Base-by-base conservation (phyloP, 495 filamentous ascomycete species). In the Endocarpon pusillum region DNA sequence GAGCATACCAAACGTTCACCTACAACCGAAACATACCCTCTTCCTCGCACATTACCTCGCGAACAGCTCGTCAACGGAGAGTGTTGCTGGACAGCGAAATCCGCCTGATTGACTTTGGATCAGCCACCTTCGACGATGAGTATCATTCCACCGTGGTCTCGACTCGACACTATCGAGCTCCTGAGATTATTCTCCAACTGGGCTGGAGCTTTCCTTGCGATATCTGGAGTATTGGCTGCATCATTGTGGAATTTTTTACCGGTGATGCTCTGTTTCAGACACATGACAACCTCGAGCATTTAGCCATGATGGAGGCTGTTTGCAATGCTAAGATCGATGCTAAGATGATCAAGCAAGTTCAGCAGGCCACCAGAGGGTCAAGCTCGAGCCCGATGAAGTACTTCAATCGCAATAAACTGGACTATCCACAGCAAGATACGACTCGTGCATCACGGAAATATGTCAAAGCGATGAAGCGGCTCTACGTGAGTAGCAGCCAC, bases 231-330 rank as follows among this genome's bases (percentile, higher is more conserved):
- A 94, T 97, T 33, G 91, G 91, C 4, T 97, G 89, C 45, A 97
- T 97, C 40, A 58, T 97, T 26, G 91, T 97, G n/a, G 89, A 97
- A 44, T 97, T 96, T 55, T 97, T 83, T 51, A 97, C 91, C 2
- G 89, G 91, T 3, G 91, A 97, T 55, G 89, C 91, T 12, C 61
- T 97, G 2, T 97, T 97, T 51, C 89, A 97, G 53, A 96, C 89
- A 0, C 89, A 96, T 46, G 89, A 97, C 59, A 96, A 96, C 44
- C 69, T 94, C 4, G 89, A 96, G 51, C 89, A 97, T 59, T 61
- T 97, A 29, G 89, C 85, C n/a, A 97, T 97, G 89, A 97, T 97
- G 89, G 86, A 97, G 47, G 69, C 73, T 16, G 85, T 94, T 10
- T 83, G 81, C 45, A 75, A 73, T 16, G 57, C 60, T 4, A 68